These are phyloP conservation scores for Colletotrichum tofieldiae DNA, from an alignment of 2,329 filamentous ascomycete genomes.

Conservation along the genomic window DNA sequence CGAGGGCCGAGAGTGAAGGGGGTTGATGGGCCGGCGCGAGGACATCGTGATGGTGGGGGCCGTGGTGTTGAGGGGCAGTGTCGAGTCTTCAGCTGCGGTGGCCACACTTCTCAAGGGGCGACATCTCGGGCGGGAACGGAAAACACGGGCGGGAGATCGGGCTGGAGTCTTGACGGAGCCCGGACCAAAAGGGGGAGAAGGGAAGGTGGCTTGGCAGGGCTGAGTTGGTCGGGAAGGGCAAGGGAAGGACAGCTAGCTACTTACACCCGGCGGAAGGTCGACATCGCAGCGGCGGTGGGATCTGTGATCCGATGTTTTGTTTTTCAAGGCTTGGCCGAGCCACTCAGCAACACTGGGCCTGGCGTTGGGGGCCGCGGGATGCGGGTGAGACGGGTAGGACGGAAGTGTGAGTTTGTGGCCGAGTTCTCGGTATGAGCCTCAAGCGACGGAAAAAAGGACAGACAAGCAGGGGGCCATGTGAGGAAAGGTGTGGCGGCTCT, in stretches of 20 bases:
- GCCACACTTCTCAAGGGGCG: background rate
- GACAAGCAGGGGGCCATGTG: background rate
- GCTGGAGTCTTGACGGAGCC: background rate
- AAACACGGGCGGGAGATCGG: background rate
- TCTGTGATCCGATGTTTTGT: conserved; percentile 10
- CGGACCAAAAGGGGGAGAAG: background rate
- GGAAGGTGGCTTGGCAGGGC: conserved; percentile 16
- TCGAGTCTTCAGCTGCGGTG: background rate
- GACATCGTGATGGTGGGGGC: conserved; percentile 31
- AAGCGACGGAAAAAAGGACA: background rate
- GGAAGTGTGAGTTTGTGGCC: background rate
- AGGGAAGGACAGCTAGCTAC: conserved; percentile 19
- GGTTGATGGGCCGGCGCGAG: conserved; percentile 26
- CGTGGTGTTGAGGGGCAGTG: conserved; percentile 34
- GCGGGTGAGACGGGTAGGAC: conserved; percentile 2
- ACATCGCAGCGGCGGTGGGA: conserved; percentile 23
- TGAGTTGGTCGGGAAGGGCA: conserved; percentile 6
- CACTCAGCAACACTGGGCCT: background rate
- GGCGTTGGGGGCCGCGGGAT: background rate
- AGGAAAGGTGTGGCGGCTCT: conserved; percentile 1
- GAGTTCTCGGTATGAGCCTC: background rate
- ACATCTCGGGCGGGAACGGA: background rate
- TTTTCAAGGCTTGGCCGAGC: background rate
- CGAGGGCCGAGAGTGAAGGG: conserved; percentile 15
- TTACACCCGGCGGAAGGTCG: conserved; percentile 40